A percentile compares a stretch with the other conserved stretches of the same genome.
phyloP scores from a whole-genome alignment of 1,284 basidiomycete genomes.

The Moniliophthora roreri region DNA sequence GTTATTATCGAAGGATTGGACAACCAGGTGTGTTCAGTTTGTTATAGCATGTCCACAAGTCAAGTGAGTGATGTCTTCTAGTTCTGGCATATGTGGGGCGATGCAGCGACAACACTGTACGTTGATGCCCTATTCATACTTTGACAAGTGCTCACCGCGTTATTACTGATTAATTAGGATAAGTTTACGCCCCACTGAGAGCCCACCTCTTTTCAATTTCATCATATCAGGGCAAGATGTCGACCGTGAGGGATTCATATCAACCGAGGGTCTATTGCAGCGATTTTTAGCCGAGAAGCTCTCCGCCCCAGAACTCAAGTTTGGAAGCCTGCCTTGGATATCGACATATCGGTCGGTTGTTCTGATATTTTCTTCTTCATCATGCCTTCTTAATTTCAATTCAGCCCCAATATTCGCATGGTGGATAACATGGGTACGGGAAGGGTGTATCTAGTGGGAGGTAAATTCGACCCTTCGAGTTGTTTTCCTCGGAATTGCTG shows the following conservation, averaged over 20 bases:
- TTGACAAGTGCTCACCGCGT: too few relatives aligned
- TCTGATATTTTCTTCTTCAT: background rate
- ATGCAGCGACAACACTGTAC: background rate
- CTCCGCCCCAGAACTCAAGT: background rate
- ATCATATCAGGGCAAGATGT: conserved; percentile 15
- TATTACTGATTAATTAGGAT: conserved; percentile 3
- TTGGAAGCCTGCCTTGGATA: background rate
- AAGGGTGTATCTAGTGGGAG: conserved; percentile 36
- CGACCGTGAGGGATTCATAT: conserved; percentile 8
- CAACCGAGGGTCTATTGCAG: background rate
- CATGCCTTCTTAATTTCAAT: background rate
- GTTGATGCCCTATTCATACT: background rate
- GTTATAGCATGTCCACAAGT: background rate
- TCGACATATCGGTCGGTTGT: background rate
- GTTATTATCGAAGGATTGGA: conserved; percentile 21
- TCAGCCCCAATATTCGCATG: conserved; percentile 37
- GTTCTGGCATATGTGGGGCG: conserved; percentile 6
- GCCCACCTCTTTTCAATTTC: conserved; percentile 23
- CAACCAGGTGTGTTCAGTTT: conserved; percentile 18
- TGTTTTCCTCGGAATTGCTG: background rate
- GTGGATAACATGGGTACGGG: conserved; percentile 33
- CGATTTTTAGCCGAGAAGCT: background rate
- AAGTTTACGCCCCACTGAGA: conserved; percentile 18
- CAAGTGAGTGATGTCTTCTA: background rate
- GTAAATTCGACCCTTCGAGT: conserved; percentile 18